Base-by-base conservation (phyloP, 352 stramenopile species). In the Pythium sp. region DNA sequence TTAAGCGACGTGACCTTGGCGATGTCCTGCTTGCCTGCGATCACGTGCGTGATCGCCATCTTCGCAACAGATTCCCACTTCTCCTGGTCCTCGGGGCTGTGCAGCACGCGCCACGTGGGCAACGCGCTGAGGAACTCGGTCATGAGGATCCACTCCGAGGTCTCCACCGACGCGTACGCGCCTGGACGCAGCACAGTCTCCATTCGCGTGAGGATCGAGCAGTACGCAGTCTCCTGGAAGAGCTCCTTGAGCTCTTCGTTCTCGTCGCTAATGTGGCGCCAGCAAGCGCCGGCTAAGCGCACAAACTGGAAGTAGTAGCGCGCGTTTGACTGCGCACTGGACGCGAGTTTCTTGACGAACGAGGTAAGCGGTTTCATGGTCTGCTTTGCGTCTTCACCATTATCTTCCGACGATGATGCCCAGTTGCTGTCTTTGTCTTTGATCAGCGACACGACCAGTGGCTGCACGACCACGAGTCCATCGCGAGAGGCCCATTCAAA, bases 1-100 rank as follows among this genome's bases (percentile, higher is more conserved):
- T 79, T 76, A 5, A 92, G 57, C 8, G 65, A 72, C 14, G 78
- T 71, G 49, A 89, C 69, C 46, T 81, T 84, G 1, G 82, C 76
- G 32, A 72, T 64, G n/a, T 90, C 83, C 22, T 75, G 66, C 67
- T 92, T 94, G 20, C 82, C 87, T 0, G 79, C 72, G 53, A 94
- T 71, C 0, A 77, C 79, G 67, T 92, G 77, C 9, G 69, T 83
- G 30, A 94, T 71, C 18, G 89, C 38, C 58, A 79, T 73, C 57
- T 78, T 78, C 22, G 73, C 76, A 0, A 85, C 68, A 5, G 76
- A 75, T 24, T 81, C 82, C 86, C 86, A 93, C n/a, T 68, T 69
- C n/a, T 72, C 72, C 58, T 77, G 63, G n/a, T 90, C 75, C 11
- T 72, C 68, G 0, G 65, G 63, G 30, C 71, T 64, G 66, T 71